A percentile compares a stretch with the other conserved stretches of the same genome.
Evolutionary conservation across 2,329 filamentous ascomycete species (phyloP).

Genomic region (Reticulascus tulasneorum): DNA sequence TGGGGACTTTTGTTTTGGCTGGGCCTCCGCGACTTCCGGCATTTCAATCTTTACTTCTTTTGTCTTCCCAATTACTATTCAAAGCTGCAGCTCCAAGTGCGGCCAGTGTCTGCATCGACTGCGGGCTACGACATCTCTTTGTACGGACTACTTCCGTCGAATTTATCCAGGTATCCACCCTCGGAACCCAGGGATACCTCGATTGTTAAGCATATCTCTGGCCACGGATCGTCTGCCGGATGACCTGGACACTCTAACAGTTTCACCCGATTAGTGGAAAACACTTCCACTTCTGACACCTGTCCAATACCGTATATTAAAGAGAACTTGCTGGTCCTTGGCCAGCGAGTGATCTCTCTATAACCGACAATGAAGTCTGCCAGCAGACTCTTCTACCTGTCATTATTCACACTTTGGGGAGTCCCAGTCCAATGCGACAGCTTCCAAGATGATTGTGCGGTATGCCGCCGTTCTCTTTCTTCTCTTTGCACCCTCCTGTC

Average conservation of each 20-base stretch:
- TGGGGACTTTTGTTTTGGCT: no score
- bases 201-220: no score
- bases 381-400: slow-evolving; percentile 51
- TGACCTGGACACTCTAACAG: slow-evolving; percentile 5
- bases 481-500: slow-evolving; percentile 13
- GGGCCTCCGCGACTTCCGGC: no score
- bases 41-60: no score
- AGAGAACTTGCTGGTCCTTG: slow-evolving; percentile 1
- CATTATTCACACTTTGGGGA: slow-evolving; percentile 53
- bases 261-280: slow-evolving; percentile 12
- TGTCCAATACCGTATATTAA: not conserved
- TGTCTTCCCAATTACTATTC: no score
- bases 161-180: no score
- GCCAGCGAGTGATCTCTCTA: not conserved
- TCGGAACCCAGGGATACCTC: no score
- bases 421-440: slow-evolving; percentile 40
- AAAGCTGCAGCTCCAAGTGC: no score
- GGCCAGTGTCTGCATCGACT: no score
- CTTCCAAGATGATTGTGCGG: slow-evolving; percentile 47
- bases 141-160: no score
- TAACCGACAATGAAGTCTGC: slow-evolving; percentile 45
- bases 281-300: slow-evolving; percentile 6
- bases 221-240: slow-evolving; percentile 1
- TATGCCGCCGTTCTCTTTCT: slow-evolving; percentile 33
- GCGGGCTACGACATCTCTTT: no score